Percentiles rank a stretch among this genome's conserved stretches.
Evolutionary conservation across 306 rosid species (phyloP).

Genomic region (Cicer cuneatum): DNA sequence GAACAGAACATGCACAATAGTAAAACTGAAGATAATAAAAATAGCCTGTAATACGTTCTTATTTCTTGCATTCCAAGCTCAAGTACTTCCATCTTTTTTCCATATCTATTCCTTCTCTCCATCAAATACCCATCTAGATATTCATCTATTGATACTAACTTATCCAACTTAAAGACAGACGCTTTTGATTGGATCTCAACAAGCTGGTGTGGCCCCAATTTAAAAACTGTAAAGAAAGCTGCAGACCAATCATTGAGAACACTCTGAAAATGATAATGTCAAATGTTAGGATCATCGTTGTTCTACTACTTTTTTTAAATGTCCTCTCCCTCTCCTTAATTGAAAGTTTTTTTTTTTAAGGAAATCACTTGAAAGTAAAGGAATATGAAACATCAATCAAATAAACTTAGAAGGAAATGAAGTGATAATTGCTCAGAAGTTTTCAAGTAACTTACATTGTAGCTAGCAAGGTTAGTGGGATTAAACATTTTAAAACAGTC

Average conservation of each 20-base stretch:
- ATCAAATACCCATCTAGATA: conserved; percentile 92
- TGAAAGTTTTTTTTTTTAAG: background rate
- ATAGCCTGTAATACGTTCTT: conserved; percentile 96
- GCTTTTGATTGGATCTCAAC: conserved; percentile 52
- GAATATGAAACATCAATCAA: background rate
- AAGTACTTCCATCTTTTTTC: conserved; percentile 93
- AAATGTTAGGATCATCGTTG: conserved; percentile 31
- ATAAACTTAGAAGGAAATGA: conserved; percentile 22
- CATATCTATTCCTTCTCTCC: conserved; percentile 93
- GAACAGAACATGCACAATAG: conserved; percentile 97
- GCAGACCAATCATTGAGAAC: conserved; percentile 93
- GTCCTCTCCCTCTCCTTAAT: conserved; percentile 14
- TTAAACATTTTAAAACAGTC: conserved; percentile 99
- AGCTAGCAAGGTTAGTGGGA: conserved; percentile 71
- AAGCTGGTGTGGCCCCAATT: conserved; percentile 67
- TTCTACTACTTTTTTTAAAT: conserved; percentile 33
- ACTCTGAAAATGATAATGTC: conserved; percentile 61
- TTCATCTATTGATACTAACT: conserved; percentile 87
- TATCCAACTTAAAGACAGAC: conserved; percentile 58
- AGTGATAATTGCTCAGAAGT: conserved; percentile 18
- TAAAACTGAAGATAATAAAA: conserved; percentile 83
- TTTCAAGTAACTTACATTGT: conserved; percentile 62
- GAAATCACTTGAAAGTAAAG: background rate
- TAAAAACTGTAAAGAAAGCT: conserved; percentile 84
- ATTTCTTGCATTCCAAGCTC: conserved; percentile 98